These are phyloP conservation scores for Lasiodiplodia theobromae DNA, from an alignment of 2,329 filamentous ascomycete genomes.

Conservation along the genomic window DNA sequence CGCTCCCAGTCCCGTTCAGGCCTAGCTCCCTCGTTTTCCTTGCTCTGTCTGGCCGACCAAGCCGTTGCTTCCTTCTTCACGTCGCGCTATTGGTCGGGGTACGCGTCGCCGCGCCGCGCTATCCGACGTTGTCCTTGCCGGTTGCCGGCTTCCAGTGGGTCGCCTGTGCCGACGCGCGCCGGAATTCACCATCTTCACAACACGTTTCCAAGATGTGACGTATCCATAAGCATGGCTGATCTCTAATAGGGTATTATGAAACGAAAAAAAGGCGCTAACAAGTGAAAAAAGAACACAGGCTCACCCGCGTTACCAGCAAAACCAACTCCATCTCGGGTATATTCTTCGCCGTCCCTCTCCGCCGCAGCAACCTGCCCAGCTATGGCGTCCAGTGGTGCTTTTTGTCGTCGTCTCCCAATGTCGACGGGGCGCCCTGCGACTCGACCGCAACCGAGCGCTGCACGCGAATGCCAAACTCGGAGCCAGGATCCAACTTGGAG, in stretches of 20 bases:
- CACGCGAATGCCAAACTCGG: slow-evolving; percentile 3
- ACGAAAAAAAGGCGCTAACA: not conserved
- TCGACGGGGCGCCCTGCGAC: not conserved
- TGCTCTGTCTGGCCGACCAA: not conserved
- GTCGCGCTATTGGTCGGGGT: not conserved
- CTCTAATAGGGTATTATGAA: not conserved
- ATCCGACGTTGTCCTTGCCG: not conserved
- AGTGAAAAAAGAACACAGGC: not conserved
- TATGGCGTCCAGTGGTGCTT: not conserved
- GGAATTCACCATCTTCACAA: not conserved
- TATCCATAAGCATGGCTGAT: not conserved
- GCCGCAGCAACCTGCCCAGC: no score
- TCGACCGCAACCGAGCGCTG: slow-evolving; percentile 1
- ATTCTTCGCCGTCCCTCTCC: not conserved
- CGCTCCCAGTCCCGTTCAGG: not conserved
- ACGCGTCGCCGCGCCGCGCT: not conserved
- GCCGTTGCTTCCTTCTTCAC: not conserved
- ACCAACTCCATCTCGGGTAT: not conserved
- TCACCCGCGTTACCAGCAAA: not conserved
- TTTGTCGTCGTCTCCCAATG: not conserved
- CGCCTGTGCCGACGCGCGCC: not conserved
- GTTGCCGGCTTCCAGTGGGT: not conserved
- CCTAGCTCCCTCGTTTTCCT: not conserved
- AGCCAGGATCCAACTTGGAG: not conserved
- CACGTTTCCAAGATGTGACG: not conserved